Base-by-base conservation (phyloP, 192 early-diverging fungal genomes). In the Physocladia obscura region DNA sequence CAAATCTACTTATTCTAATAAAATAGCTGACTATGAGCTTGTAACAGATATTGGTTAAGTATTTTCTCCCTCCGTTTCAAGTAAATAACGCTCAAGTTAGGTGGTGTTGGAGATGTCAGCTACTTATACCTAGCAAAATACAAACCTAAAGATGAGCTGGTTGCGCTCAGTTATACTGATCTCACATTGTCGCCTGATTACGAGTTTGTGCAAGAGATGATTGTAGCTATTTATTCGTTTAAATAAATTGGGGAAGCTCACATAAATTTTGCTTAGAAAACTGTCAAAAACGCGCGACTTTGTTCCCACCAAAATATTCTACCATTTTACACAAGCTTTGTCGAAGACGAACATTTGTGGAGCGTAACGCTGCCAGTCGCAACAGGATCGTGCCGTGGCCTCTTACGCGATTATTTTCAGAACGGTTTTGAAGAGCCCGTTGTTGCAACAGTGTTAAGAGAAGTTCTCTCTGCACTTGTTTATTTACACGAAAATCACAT, bases 21-120 rank as follows among this genome's bases (percentile, higher is more conserved):
- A 57, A 5, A 77, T 85, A 17, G 35, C 47, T 39, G 79, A 85
- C 57, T 85, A 85, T 57, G 83, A 85, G 63, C 49, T 85, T 6
- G 27, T 85, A 5, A 79, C 67, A 24, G 77, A 83, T 34, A 83
- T 83, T 51, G 79, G 81, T 79, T 69, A 15, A 2, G 36, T 29
- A 31, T 24, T 2, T 54, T 37, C 4, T 27, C n/a, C n/a, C n/a
- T n/a, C n/a, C n/a, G n/a, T 31, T 56, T 13, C 8, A 13, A 13
- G 24, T 21, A 21, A 15, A 24, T 13, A 13, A 2, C 22, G 35
- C n/a, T n/a, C 51, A 1, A 21, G 1, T 3, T n/a, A 81, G 83
- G 84, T 44, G 87, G 87, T 8, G 81, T 88, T 6, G 85, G 87
- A 50, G 87, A 88, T 62, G 78, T 86, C 6, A 84, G 84, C 11